These are phyloP conservation scores for Arthrobotrys conoides DNA, from an alignment of 2,329 filamentous ascomycete species.

Conservation along the genomic window DNA sequence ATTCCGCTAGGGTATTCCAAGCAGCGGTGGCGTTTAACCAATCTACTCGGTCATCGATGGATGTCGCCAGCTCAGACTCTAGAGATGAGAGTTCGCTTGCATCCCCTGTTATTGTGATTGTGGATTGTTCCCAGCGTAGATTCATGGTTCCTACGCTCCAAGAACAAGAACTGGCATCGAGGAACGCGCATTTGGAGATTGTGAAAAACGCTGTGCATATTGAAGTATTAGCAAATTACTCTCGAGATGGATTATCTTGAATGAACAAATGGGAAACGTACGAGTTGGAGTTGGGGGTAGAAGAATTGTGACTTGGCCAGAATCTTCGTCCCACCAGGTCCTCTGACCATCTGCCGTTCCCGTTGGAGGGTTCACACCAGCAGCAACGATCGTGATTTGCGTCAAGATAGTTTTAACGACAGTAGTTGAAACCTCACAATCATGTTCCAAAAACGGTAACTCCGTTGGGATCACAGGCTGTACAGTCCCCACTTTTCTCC, in stretches of 20 bases:
- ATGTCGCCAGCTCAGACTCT: conserved; percentile 19
- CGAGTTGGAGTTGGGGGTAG: conserved; percentile 45
- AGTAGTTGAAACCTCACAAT: conserved; percentile 49
- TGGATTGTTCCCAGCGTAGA: conserved; percentile 41
- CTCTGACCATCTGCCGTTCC: conserved; percentile 46
- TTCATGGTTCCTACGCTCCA: conserved; percentile 44
- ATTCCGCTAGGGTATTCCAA: conserved; percentile 18
- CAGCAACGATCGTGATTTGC: conserved; percentile 28
- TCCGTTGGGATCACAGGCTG: conserved; percentile 28
- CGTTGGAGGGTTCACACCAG: conserved; percentile 45
- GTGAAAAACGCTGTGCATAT: conserved; percentile 45
- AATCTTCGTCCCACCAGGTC: conserved; percentile 52
- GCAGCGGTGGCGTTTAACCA: conserved; percentile 46
- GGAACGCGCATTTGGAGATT: conserved; percentile 35
- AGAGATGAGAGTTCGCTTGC: conserved; percentile 37
- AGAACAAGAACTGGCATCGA: not conserved
- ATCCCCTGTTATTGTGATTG: conserved; percentile 53
- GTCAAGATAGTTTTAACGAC: conserved; percentile 41
- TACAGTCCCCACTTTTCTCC: conserved; percentile 21
- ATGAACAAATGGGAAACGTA: conserved; percentile 12
- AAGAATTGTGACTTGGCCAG: conserved; percentile 34
- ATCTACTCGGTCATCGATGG: conserved; percentile 24
- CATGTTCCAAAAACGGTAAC: conserved; percentile 45
- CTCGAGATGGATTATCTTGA: not conserved
- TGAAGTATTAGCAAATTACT: not conserved